These are phyloP conservation scores for Citrullus mucosospermus DNA, from an alignment of 306 rosid species.

Conservation along the genomic window DNA sequence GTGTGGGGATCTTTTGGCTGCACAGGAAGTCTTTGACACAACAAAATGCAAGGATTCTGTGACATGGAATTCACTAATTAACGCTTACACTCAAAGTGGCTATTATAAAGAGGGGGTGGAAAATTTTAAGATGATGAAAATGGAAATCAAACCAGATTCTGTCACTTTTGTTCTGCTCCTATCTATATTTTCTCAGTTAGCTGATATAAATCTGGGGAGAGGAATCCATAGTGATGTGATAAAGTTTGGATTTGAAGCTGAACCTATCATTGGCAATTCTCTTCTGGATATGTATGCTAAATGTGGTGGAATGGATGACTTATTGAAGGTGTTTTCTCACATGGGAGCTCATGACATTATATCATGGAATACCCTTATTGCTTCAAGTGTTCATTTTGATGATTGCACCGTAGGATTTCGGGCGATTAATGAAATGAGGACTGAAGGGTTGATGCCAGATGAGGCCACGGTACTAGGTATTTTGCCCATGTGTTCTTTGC, in stretches of 20 bases:
- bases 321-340: constrained; percentile 10
- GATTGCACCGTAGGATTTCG: constrained; percentile 12
- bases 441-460: constrained; percentile 20
- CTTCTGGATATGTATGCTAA: constrained; percentile 27
- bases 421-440: constrained; percentile 16
- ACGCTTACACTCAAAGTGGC: constrained; percentile 22
- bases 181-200: constrained; percentile 11
- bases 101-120: constrained; percentile 13
- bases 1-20: constrained; percentile 29
- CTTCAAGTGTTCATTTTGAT: constrained; percentile 17
- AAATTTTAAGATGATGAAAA: constrained; percentile 18
- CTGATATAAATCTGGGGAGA: constrained; percentile 11
- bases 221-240: constrained; percentile 17
- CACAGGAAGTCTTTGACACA: constrained; percentile 40
- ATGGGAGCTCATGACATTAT: constrained; percentile 20
- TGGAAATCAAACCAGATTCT: constrained; percentile 14
- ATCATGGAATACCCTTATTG: constrained; percentile 26
- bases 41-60: constrained; percentile 25
- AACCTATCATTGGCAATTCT: constrained; percentile 15
- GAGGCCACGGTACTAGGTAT: constrained; percentile 22
- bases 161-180: constrained; percentile 19
- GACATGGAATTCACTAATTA: constrained; percentile 53
- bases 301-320: constrained; percentile 15
- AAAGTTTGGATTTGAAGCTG: constrained; percentile 16
- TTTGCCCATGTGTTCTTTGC: constrained; percentile 20